Conservation (phyloP, 1,139 yeast genomes). For the Pneumocystis carinii region DNA sequence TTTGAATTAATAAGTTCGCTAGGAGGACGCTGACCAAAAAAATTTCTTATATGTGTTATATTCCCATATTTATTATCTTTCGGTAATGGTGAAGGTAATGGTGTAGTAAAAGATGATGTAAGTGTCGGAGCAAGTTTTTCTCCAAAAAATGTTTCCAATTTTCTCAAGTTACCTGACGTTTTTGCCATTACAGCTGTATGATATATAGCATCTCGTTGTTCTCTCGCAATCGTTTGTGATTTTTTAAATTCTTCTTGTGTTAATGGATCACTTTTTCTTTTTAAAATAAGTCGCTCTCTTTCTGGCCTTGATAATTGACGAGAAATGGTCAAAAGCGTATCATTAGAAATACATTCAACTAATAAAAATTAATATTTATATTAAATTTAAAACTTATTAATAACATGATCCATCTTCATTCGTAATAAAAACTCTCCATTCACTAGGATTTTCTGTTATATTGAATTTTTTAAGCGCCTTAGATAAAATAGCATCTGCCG, state of each 20-base stretch:
- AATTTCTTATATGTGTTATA: constrained; percentile 24
- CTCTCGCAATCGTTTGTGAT: constrained; percentile 32
- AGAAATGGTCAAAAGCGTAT: constrained; percentile 68
- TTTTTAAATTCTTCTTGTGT: constrained; percentile 51
- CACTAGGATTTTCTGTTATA: constrained; percentile 32
- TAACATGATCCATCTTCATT: constrained; percentile 20
- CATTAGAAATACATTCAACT: constrained; percentile 43
- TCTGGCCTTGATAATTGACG: constrained; percentile 60
- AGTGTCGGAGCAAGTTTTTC: constrained; percentile 6
- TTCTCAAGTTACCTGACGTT: constrained; percentile 7
- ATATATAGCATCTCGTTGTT: constrained; percentile 11
- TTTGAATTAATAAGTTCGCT: constrained; percentile 83
- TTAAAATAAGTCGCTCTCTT: constrained; percentile 57
- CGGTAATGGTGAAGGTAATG: not conserved
- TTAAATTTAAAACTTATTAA: not conserved
- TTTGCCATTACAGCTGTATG: constrained; percentile 9
- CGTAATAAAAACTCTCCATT: constrained; percentile 37
- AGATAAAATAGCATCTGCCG: constrained; percentile 63
- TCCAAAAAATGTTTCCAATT: constrained; percentile 11
- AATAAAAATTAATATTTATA: not conserved
- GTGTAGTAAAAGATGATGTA: constrained; percentile 1
- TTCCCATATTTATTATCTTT: constrained; percentile 1
- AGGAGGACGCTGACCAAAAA: constrained; percentile 86
- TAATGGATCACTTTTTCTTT: constrained; percentile 50
- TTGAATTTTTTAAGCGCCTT: constrained; percentile 43